Evolutionary conservation across 768 basidiomycete species (phyloP).

Genomic region (Nidularia pulvinata): DNA sequence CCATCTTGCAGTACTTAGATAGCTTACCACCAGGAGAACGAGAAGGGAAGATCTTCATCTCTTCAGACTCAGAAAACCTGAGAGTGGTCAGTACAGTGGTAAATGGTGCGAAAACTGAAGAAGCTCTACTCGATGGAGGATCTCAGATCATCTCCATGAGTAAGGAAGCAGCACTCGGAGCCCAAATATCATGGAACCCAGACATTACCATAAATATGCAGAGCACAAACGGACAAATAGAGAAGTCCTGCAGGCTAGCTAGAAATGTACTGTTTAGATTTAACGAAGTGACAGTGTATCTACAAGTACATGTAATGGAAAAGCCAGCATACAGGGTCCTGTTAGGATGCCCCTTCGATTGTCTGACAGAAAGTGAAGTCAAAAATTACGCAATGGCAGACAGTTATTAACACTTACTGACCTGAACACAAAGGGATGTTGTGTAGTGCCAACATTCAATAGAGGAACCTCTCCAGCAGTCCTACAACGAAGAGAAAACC

Average conservation of each 20-base stretch:
- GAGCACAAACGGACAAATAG: conserved; percentile 16
- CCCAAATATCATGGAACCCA: conserved; percentile 10
- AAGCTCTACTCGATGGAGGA: conserved; percentile 18
- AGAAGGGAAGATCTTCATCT: not conserved
- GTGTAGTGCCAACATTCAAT: conserved; percentile 5
- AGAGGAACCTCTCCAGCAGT: not conserved
- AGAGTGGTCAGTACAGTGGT: conserved; percentile 7
- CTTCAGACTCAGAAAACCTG: conserved; percentile 4
- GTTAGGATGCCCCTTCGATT: conserved; percentile 25
- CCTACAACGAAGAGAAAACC: not conserved
- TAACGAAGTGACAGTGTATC: conserved; percentile 12
- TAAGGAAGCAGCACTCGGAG: conserved; percentile 4
- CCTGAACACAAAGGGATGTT: conserved; percentile 13
- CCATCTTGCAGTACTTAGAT: not conserved
- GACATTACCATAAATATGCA: conserved; percentile 19
- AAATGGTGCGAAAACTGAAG: conserved; percentile 9
- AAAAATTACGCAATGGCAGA: conserved; percentile 11
- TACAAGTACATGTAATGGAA: conserved; percentile 24
- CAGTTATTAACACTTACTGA: conserved; percentile 18
- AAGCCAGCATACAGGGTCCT: conserved; percentile 20
- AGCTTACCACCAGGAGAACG: not conserved
- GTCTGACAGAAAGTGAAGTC: conserved; percentile 13
- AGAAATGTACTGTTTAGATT: conserved; percentile 19
- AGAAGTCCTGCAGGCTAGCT: conserved; percentile 19
- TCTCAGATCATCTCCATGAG: conserved; percentile 24